Evolutionary conservation across 345 rosid species (phyloP), one percentile per base, ranked within the genome.

Genomic region (Toxicodendron radicans): DNA sequence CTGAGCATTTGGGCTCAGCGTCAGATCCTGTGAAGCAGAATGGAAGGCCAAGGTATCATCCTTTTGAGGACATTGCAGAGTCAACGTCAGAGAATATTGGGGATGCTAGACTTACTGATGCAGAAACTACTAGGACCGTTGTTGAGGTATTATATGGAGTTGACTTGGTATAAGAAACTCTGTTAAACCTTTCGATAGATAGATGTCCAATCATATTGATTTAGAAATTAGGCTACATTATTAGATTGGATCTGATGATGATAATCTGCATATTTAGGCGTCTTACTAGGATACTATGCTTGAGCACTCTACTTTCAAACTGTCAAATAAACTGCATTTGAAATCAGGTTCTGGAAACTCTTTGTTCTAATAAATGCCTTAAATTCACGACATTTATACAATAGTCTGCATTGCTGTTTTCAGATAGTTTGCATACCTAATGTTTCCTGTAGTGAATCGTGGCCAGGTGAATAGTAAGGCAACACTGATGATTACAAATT

Each of bases 391-490:
- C 51, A 33, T 54, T 35, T 68, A 17, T 32, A 38, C n/a, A 17
- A 33, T 54, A 54, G 18, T 38, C 24, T 16, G 41, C 41, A 43
- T 12, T 58, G 57, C 43, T n/a, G 13, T 48, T 48, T 33, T 72
- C 33, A 4, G 21, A 48, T 71, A 7, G 74, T 72, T 79, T 83
- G 79, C 75, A 71, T 78, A 64, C 56, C 86, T 87, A 82, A 88
- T 83, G 83, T 72, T 80, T 79, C 75, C 84, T 78, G 80, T 88
- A 87, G 91, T 83, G 80, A 82, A 88, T 86, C 66, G 35, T 81
- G 73, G 87, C 76, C 87, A 95, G 99, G 97, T 90, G 74, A 95
- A 90, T 84, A 80, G 78, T 79, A 90, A 84, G 87, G 98, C 98
- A 71, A 89, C 94, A 6, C 59, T 95, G 75, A 81, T 91, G 90